These are phyloP conservation scores for Clonostachys sp. DNA, from an alignment of 2,329 filamentous ascomycete species.

Conservation along the genomic window DNA sequence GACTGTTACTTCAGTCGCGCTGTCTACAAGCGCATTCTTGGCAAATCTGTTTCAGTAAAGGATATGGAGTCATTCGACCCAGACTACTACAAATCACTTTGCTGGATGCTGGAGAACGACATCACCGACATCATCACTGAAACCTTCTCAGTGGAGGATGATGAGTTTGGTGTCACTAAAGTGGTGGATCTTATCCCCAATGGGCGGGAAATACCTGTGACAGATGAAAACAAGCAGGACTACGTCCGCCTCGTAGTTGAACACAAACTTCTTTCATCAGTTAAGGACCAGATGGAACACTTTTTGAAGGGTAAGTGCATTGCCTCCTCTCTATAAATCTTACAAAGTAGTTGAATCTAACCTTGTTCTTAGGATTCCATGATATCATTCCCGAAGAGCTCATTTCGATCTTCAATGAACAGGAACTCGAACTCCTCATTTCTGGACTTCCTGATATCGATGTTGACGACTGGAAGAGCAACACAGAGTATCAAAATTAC, in stretches of 20 bases:
- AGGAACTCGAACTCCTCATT: constrained; percentile 93
- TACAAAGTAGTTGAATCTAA: not conserved
- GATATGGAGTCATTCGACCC: constrained; percentile 99
- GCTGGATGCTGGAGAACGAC: constrained; percentile 98
- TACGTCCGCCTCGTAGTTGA: constrained; percentile 94
- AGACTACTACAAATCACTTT: constrained; percentile 97
- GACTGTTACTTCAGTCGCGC: constrained; percentile 99
- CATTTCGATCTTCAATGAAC: constrained; percentile 96
- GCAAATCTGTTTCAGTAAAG: constrained; percentile 93
- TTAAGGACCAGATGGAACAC: constrained; percentile 88
- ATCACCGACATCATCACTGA: constrained; percentile 97
- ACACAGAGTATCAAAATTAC: constrained; percentile 98
- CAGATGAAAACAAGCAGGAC: constrained; percentile 97
- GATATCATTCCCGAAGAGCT: constrained; percentile 94
- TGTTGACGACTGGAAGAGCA: constrained; percentile 98
- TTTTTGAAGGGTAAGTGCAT: constrained; percentile 71
- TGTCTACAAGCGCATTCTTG: constrained; percentile 95
- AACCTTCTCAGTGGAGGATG: constrained; percentile 90
- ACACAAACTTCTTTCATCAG: constrained; percentile 85
- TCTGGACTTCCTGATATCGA: constrained; percentile 97
- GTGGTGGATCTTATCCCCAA: constrained; percentile 83
- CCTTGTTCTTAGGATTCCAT: constrained; percentile 69
- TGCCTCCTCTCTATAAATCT: not conserved
- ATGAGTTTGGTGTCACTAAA: constrained; percentile 87
- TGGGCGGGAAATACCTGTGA: constrained; percentile 88